phyloP scores from a whole-genome alignment of 345 rosid species.

The Linum tenue region DNA sequence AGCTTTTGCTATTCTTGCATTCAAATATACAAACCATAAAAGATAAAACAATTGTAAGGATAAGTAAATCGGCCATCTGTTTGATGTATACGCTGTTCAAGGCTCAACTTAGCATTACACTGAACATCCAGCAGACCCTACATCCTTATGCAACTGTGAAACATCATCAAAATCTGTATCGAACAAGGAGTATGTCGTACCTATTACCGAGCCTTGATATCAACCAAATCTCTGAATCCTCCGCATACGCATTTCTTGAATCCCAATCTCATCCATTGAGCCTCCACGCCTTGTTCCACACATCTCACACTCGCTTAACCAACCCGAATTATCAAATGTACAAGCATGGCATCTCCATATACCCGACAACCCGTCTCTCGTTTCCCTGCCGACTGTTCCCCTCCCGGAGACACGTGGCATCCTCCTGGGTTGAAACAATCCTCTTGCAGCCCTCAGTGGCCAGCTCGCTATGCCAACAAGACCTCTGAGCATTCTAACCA shows the following conservation, averaged over 20 bases:
- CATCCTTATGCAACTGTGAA: too few species aligned
- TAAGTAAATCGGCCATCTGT: too few species aligned
- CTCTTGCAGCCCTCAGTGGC: constrained; percentile 46
- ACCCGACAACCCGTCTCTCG: constrained; percentile 30
- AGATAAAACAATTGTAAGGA: too few species aligned
- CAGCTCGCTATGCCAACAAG: constrained; percentile 33
- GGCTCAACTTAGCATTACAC: too few species aligned
- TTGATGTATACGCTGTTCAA: too few species aligned
- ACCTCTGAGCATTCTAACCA: constrained; percentile 39
- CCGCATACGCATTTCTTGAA: constrained; percentile 71
- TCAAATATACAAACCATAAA: too few species aligned
- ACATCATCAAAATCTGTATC: too few species aligned
- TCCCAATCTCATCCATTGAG: constrained; percentile 30
- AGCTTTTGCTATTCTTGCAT: too few species aligned
- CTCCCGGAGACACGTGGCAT: constrained; percentile 51
- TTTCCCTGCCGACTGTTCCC: constrained; percentile 55
- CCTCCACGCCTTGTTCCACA: constrained; percentile 55
- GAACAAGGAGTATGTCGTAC: too few species aligned
- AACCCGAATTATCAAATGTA: constrained; percentile 65
- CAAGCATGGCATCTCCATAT: constrained; percentile 88
- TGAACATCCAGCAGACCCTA: too few species aligned
- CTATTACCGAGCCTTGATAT: neutral
- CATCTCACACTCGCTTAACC: constrained; percentile 64
- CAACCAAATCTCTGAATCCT: constrained; percentile 76
- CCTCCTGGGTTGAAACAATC: constrained; percentile 26